Evolutionary conservation across 768 basidiomycete species (phyloP).

Genomic region (Calocera cornea): DNA sequence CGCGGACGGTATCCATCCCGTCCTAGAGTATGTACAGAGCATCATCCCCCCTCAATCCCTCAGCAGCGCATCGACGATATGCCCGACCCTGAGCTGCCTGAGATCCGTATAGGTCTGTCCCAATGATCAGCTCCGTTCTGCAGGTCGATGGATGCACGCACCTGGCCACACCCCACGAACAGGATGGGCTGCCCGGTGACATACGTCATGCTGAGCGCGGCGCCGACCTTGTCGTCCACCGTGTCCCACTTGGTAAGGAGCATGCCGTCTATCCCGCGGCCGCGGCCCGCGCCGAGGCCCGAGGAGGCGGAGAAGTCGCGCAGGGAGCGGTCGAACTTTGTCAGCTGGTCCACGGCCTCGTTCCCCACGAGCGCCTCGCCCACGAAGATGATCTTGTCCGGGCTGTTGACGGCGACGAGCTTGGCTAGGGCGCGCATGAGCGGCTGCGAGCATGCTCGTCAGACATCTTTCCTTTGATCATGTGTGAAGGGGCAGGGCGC

Average conservation of each 20-base stretch:
- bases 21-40: no score
- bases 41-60: conserved; percentile 36
- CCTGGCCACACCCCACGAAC: conserved; percentile 96
- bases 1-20: no score
- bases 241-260: conserved; percentile 99
- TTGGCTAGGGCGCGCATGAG: conserved; percentile 98
- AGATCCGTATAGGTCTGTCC: conserved; percentile 89
- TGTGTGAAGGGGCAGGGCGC: conserved; percentile 12
- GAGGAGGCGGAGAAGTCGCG: conserved; percentile 78
- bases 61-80: conserved; percentile 88
- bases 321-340: conserved; percentile 89
- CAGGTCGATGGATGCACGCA: no score
- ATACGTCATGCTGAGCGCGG: conserved; percentile 97
- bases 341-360: conserved; percentile 94
- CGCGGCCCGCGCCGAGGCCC: conserved; percentile 40
- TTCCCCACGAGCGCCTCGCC: conserved; percentile 97
- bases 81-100: conserved; percentile 74
- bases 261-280: conserved; percentile 95
- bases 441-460: conserved; percentile 37
- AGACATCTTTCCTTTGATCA: not conserved
- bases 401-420: conserved; percentile 83
- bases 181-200: conserved; percentile 97
- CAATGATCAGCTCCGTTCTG: not conserved
- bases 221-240: conserved; percentile 95
- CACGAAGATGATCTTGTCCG: conserved; percentile 96